Evolutionary conservation across 2,329 filamentous ascomycete species (phyloP), one percentile per base, ranked within the genome.

Genomic region (Venturia effusa): DNA sequence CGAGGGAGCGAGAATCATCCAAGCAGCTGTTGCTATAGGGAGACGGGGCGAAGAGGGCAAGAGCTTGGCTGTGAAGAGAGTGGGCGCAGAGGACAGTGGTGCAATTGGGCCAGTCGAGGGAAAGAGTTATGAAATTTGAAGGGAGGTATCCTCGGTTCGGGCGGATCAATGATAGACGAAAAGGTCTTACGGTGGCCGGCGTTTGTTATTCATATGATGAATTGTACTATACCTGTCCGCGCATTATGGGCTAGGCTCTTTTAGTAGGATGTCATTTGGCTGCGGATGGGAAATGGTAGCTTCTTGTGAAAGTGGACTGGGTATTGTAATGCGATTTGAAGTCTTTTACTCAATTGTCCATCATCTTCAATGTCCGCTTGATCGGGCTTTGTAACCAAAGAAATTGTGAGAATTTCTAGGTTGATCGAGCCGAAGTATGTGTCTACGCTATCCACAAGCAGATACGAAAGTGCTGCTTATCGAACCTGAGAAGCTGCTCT

Each of bases 41-140:
- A 62, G 27, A 62, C 34, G 40, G 40, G 55, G 54, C 39, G 30
- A 13, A 22, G 51, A 57, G n/a, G 43, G 59, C 4, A 65, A 67
- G n/a, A 60, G 57, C 55, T 19, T 67, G 5, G 65, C 60, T 24
- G 65, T 66, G 27, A 65, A 66, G 45, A 61, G 59, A 45, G 65
- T 64, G 2, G 65, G 48, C 24, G 57, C 40, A 1, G 61, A 48
- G 32, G 64, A 66, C 4, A 55, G 62, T 10, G 55, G 62, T 22
- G 61, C 32, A 27, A 48, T 63, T 17, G 27, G n/a, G 32, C 61
- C 61, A 2, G 15, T 62, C 24, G 60, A 62, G 40, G 60, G 60
- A 17, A 62, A 62, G 60, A 62, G 60, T 24, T 62, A 51, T 62
- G 60, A 62, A 22, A 51, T 62, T 22, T 62, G 34, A 51, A 27